Percentiles rank a stretch among this genome's conserved stretches.
Conservation (phyloP, 2,329 filamentous ascomycete species). For the Cytospora piceicola region DNA sequence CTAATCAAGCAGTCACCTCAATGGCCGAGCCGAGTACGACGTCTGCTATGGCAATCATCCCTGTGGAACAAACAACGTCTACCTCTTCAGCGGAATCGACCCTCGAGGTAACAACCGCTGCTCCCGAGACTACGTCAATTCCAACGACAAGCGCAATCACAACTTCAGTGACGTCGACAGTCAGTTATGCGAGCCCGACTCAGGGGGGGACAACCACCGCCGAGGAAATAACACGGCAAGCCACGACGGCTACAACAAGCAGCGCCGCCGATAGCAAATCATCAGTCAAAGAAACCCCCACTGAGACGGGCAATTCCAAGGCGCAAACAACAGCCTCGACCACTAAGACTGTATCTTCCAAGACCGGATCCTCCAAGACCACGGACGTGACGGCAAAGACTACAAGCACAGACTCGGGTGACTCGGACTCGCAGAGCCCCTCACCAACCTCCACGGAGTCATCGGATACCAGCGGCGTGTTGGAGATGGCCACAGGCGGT, state of each 20-base stretch:
- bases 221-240: not conserved
- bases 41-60: not conserved
- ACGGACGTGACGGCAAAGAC: not conserved
- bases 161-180: not conserved
- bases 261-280: not conserved
- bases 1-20: not conserved
- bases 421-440: not conserved
- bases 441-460: not conserved
- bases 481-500: conserved; percentile 24
- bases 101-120: conserved; percentile 2
- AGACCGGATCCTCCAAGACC: not conserved
- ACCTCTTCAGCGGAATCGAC: conserved; percentile 2
- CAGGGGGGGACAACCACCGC: not conserved
- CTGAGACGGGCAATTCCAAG: not conserved
- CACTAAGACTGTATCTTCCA: too few species aligned
- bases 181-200: not conserved
- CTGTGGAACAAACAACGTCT: conserved; percentile 12
- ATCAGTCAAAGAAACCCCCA: not conserved
- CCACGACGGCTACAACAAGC: conserved; percentile 7
- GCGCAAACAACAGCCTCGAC: not conserved
- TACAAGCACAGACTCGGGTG: not conserved
- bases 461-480: conserved; percentile 14
- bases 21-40: not conserved
- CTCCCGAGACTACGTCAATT: not conserved
- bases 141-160: not conserved